Evolutionary conservation across 257 asterid genomes (phyloP), one percentile per base, ranked within the genome.

Genomic region (Ilex asprella): DNA sequence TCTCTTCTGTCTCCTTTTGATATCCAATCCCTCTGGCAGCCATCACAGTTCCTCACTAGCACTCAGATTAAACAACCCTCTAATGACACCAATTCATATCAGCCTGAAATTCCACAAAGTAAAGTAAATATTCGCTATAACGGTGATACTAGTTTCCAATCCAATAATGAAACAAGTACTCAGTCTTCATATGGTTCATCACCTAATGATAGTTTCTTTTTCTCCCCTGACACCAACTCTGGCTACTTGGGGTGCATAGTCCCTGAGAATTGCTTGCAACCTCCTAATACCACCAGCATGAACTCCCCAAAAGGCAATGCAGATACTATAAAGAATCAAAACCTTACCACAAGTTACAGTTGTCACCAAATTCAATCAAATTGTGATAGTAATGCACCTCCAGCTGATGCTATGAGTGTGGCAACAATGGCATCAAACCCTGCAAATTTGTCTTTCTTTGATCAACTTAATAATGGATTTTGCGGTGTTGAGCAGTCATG

Each of bases 161-260:
- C 27, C 27, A 1, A 21, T 21, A 21, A 21, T 21, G 27, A 21
- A 21, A 21, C 27, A 21, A 21, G 27, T 21, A 21, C 27, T 21
- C 27, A 21, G 27, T 21, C 27, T 21, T 21, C 27, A 21, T 21
- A 21, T 21, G 27, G 27, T 21, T 21, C 27, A 21, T 21, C 27
- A 21, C 27, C 27, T 21, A 21, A 21, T 21, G 27, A 21, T 21
- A 21, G 27, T 21, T 21, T 21, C 27, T 21, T 21, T 21, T 21
- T 21, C 27, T 21, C 27, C 27, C 1, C 27, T 21, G 27, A 69
- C 52, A 57, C 71, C 1, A 82, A 84, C 47, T 91, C 98, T 1
- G 98, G 98, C 3, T 91, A 88, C 65, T 72, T 92, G 70, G 95
- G 86, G 56, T 81, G 97, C 78, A 85, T 92, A 1, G 95, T 92